These are phyloP conservation scores for Mrakia frigida DNA, from an alignment of 768 basidiomycete species.

Conservation along the genomic window DNA sequence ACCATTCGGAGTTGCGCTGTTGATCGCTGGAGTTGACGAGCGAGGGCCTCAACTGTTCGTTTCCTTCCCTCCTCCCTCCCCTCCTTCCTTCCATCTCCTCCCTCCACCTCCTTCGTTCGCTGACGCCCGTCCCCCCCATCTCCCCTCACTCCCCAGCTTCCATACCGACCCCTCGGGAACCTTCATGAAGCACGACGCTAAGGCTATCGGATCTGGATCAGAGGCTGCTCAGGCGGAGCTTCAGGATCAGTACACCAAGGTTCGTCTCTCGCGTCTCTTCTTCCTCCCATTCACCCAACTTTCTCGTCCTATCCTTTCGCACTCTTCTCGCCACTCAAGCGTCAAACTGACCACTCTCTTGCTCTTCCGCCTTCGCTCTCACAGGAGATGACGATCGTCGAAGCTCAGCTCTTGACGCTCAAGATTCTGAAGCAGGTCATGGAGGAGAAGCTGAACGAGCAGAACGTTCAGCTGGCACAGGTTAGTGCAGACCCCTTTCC, in stretches of 20 bases:
- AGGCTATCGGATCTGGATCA: conserved; percentile 96
- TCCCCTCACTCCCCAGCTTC: conserved; percentile 53
- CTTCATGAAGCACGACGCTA: conserved; percentile 92
- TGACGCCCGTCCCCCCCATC: too few relatives aligned
- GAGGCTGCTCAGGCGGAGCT: conserved; percentile 96
- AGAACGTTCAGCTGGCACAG: conserved; percentile 96
- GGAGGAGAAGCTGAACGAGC: conserved; percentile 98
- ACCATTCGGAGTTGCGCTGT: conserved; percentile 93
- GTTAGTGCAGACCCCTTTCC: conserved; percentile 47
- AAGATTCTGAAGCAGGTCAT: conserved; percentile 96
- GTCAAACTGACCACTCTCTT: not conserved
- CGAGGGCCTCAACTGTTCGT: conserved; percentile 89
- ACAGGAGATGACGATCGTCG: conserved; percentile 86
- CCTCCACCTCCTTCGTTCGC: not conserved
- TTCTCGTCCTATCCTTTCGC: not conserved
- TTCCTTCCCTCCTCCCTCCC: not conserved
- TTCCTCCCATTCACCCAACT: too few relatives aligned
- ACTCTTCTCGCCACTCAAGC: not conserved
- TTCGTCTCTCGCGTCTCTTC: conserved; percentile 43
- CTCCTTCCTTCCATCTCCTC: not conserved
- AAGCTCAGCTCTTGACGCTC: conserved; percentile 80
- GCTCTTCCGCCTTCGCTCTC: not conserved
- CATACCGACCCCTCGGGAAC: conserved; percentile 99
- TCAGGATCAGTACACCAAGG: conserved; percentile 95
- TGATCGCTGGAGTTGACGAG: conserved; percentile 97